Conservation (phyloP, 2,329 filamentous ascomycete species). For the Colletotrichum sansevieriae region DNA sequence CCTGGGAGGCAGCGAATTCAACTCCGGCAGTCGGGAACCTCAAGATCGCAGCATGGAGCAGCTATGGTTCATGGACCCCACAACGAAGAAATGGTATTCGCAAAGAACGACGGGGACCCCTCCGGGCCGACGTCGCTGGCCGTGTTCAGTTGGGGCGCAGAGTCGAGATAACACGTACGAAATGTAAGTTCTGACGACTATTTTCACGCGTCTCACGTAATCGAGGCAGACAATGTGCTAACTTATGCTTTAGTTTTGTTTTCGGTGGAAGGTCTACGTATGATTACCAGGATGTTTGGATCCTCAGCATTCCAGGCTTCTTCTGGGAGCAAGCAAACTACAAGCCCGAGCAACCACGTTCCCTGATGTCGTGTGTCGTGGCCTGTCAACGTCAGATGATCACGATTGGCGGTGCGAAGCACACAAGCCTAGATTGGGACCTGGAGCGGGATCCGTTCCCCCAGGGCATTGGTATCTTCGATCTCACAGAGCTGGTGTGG, state of each 20-base stretch:
- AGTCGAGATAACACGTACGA: constrained; percentile 30
- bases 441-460: background rate
- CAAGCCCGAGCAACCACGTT: background rate
- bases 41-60: constrained; percentile 16
- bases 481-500: constrained; percentile 20
- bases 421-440: background rate
- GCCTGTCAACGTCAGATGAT: constrained; percentile 35
- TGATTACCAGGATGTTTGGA: constrained; percentile 15
- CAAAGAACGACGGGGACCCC: constrained; percentile 27
- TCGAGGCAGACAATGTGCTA: background rate
- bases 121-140: constrained; percentile 9
- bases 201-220: too few relatives aligned
- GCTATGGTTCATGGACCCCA: constrained; percentile 31
- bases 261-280: constrained; percentile 23
- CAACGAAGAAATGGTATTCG: constrained; percentile 27
- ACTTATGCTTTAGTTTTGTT: constrained; percentile 21
- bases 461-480: constrained; percentile 28
- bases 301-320: constrained; percentile 38
- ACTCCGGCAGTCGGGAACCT: background rate
- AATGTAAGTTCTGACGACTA: constrained; percentile 15
- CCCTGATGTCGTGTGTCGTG: constrained; percentile 9
- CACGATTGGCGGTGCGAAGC: constrained; percentile 7
- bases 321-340: constrained; percentile 12
- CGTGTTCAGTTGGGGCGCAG: constrained; percentile 17
- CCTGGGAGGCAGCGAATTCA: constrained; percentile 13